A percentile compares a stretch with the other conserved stretches of the same genome.
Conservation (phyloP, 139 green algal species). For the Asterochloris sp. region DNA sequence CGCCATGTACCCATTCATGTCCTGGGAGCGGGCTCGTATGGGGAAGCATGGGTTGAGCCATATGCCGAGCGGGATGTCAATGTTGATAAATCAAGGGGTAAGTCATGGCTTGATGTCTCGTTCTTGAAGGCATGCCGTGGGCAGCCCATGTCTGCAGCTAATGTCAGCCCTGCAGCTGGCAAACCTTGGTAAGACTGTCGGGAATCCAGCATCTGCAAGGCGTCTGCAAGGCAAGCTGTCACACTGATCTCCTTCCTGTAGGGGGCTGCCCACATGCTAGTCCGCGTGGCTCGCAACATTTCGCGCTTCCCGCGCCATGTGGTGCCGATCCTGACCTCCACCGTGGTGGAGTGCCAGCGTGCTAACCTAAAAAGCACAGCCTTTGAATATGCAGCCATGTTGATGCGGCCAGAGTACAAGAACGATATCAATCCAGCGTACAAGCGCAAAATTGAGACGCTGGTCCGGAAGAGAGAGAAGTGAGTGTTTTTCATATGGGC, state of each 20-base stretch:
- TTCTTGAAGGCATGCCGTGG: background rate
- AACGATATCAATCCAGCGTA: constrained; percentile 62
- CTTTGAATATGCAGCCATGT: constrained; percentile 70
- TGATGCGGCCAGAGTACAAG: constrained; percentile 76
- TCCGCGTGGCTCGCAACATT: constrained; percentile 60
- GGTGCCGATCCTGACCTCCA: constrained; percentile 84
- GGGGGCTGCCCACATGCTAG: constrained; percentile 71
- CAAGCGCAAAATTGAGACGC: constrained; percentile 80
- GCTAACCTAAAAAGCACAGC: constrained; percentile 68
- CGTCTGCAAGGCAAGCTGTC: background rate
- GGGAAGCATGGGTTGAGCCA: too few species aligned
- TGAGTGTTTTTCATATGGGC: background rate
- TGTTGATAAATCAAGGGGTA: background rate
- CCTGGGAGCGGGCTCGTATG: too few species aligned
- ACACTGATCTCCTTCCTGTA: background rate
- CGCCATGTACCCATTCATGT: too few species aligned
- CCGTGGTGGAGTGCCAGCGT: constrained; percentile 81
- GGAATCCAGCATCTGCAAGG: background rate
- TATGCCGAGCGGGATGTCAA: background rate
- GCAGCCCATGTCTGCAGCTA: background rate
- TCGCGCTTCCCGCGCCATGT: constrained; percentile 66
- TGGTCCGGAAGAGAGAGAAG: constrained; percentile 70
- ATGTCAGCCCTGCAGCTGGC: background rate
- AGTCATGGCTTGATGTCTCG: background rate
- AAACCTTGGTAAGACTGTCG: background rate